Percentiles rank a stretch among this genome's conserved stretches.
phyloP scores from a whole-genome alignment of 371 early-diverging fungal genomes.

The Apophysomyces variabilis region DNA sequence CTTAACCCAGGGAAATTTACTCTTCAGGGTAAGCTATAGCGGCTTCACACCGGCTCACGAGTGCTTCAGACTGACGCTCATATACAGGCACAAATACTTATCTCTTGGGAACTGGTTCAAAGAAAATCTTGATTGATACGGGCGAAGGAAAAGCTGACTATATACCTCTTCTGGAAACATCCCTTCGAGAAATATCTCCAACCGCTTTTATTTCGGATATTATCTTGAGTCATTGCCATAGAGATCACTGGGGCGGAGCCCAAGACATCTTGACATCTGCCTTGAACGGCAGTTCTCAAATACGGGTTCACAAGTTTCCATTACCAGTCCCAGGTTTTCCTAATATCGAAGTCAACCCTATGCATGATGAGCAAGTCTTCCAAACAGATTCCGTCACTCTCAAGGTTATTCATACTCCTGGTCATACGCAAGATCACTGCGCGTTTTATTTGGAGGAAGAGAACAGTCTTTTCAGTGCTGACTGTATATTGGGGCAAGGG shows the following conservation, averaged over 20 bases:
- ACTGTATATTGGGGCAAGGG: conserved; percentile 86
- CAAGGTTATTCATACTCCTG: conserved; percentile 76
- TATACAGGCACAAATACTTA: conserved; percentile 85
- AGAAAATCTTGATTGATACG: conserved; percentile 79
- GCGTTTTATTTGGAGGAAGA: conserved; percentile 77
- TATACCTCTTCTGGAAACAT: conserved; percentile 48
- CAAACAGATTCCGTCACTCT: conserved; percentile 63
- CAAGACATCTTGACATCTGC: conserved; percentile 46
- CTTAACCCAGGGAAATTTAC: conserved; percentile 79
- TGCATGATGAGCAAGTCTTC: conserved; percentile 63
- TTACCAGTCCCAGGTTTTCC: conserved; percentile 21
- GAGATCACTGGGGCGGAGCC: conserved; percentile 81
- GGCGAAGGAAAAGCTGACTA: conserved; percentile 83
- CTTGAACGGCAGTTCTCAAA: conserved; percentile 22
- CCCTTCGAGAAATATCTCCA: conserved; percentile 48
- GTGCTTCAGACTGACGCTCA: not conserved
- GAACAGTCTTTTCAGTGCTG: conserved; percentile 77
- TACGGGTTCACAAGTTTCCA: conserved; percentile 39
- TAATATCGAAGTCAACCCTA: conserved; percentile 28
- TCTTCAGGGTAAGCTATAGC: conserved; percentile 61
- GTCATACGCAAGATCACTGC: conserved; percentile 85
- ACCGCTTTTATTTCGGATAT: conserved; percentile 71
- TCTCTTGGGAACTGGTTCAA: conserved; percentile 76
- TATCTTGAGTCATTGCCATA: conserved; percentile 86
- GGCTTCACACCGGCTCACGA: not conserved